Percentiles rank a stretch among this genome's conserved stretches.
These are phyloP conservation scores for Solanum tarapatanum DNA, from an alignment of 257 asterid species.

Conservation along the genomic window DNA sequence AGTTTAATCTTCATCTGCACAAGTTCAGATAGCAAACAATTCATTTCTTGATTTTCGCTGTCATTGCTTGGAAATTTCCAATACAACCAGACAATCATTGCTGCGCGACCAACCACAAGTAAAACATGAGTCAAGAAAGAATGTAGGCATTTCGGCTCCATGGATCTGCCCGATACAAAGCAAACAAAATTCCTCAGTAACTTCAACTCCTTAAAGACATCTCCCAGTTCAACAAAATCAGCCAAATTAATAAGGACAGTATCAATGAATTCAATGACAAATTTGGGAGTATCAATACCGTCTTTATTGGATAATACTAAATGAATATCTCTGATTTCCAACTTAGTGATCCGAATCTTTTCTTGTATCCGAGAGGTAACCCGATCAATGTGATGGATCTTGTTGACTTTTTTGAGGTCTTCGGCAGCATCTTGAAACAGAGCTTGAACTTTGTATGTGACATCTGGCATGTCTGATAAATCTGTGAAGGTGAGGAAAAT, in stretches of 20 bases:
- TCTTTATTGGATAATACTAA: not conserved
- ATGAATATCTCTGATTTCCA: not conserved
- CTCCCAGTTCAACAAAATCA: not conserved
- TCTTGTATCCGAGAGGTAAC: not conserved
- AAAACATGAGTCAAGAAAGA: not conserved
- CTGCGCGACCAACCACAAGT: not conserved
- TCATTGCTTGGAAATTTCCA: not conserved
- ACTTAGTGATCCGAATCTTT: not conserved
- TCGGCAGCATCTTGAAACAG: not conserved
- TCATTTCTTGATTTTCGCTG: not conserved
- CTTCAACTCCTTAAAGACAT: not conserved
- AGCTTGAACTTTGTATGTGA: not conserved
- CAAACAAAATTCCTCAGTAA: not conserved
- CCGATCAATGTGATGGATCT: not conserved
- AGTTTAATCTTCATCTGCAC: not conserved
- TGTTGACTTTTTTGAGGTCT: not conserved
- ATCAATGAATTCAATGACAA: not conserved
- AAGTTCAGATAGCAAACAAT: not conserved
- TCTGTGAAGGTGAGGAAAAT: not conserved
- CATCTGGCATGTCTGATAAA: rapidly evolving
- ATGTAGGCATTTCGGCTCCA: not conserved
- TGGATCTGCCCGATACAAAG: not conserved
- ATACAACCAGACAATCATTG: not conserved
- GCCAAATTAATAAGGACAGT: not conserved
- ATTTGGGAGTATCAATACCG: not conserved